A percentile compares a stretch with the other conserved stretches of the same genome.
phyloP scores from a whole-genome alignment of 345 rosid genomes.

The Eucalyptus lansdowneana region DNA sequence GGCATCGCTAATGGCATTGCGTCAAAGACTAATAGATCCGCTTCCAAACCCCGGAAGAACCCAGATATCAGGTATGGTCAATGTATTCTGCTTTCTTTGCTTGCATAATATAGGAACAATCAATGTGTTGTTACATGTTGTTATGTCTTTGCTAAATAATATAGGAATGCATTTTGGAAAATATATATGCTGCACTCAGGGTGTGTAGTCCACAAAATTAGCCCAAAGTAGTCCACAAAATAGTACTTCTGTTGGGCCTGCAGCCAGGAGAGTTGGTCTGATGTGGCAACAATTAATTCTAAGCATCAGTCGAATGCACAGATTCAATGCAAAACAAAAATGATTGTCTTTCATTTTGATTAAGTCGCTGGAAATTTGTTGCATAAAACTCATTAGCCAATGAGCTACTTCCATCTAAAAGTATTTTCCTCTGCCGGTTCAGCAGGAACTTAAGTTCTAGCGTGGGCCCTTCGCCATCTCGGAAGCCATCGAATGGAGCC shows the following conservation, averaged over 20 bases:
- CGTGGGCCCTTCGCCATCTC: constrained; percentile 56
- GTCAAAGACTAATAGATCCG: constrained; percentile 34
- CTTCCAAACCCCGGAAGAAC: constrained; percentile 36
- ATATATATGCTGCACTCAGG: neutral
- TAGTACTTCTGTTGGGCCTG: neutral
- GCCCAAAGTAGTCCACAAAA: neutral
- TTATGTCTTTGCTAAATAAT: neutral
- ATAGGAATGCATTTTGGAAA: neutral
- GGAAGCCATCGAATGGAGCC: constrained; percentile 37
- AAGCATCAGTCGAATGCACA: neutral
- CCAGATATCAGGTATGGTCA: constrained; percentile 27
- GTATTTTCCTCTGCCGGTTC: neutral
- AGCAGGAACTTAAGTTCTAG: constrained; percentile 36
- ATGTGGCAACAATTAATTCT: neutral
- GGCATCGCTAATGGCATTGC: constrained; percentile 31
- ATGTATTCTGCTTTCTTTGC: neutral
- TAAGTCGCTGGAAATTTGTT: neutral
- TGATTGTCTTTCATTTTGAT: neutral
- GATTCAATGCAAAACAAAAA: neutral
- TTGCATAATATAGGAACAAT: neutral
- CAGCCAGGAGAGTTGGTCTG: neutral
- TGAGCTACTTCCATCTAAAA: neutral
- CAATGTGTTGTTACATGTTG: neutral
- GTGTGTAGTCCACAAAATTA: neutral
- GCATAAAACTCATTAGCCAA: neutral